A percentile compares a stretch with the other conserved stretches of the same genome.
These are phyloP conservation scores for Tulasnella sp. DNA, from an alignment of 768 basidiomycete genomes.

Conservation along the genomic window DNA sequence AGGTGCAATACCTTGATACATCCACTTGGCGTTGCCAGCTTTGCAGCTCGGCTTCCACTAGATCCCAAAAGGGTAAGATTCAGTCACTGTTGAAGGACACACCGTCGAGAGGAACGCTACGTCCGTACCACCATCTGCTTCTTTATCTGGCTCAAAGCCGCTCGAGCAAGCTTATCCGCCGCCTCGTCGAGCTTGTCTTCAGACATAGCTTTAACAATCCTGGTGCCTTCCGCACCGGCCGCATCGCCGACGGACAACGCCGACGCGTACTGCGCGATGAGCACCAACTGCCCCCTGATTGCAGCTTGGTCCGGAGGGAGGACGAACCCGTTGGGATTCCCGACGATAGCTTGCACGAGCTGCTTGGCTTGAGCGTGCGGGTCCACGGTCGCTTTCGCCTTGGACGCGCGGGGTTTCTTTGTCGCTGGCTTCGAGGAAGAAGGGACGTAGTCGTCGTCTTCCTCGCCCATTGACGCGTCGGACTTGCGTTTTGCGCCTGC, in stretches of 20 bases:
- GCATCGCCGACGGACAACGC: background rate
- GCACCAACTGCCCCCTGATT: background rate
- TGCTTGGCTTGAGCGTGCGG: background rate
- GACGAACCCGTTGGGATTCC: background rate
- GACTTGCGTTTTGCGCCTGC: background rate
- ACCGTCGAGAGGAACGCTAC: background rate
- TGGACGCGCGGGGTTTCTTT: background rate
- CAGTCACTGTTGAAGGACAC: background rate
- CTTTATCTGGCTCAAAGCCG: background rate
- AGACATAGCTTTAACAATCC: background rate
- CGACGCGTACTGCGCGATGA: constrained; percentile 3
- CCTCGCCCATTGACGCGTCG: background rate
- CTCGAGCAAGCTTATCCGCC: background rate
- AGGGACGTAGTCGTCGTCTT: background rate
- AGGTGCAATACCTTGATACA: background rate
- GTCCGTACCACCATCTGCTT: background rate
- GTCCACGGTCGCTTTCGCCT: background rate
- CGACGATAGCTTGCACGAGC: background rate
- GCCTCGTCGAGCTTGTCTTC: background rate
- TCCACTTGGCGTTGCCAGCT: background rate
- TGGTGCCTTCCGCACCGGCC: background rate
- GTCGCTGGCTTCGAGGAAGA: background rate
- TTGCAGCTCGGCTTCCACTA: background rate
- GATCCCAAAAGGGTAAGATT: background rate
- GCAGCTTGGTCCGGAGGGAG: constrained; percentile 23